These are phyloP conservation scores for Sordaria brevicollis DNA, from an alignment of 495 filamentous ascomycete species.

Conservation along the genomic window DNA sequence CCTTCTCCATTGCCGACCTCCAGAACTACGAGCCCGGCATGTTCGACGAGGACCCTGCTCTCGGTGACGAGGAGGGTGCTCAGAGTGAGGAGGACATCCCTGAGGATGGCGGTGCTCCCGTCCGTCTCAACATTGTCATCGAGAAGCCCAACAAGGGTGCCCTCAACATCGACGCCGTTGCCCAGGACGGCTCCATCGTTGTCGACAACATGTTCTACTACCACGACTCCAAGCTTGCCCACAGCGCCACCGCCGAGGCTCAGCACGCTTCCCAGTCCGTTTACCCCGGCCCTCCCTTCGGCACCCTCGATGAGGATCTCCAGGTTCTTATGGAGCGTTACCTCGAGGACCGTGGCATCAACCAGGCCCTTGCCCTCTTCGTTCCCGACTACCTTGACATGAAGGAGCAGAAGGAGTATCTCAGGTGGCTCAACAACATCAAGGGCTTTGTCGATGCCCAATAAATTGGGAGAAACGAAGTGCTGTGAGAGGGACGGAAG, in stretches of 20 bases:
- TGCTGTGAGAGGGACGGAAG: not conserved
- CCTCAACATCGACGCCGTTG: constrained; percentile 75
- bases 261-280: constrained; percentile 50
- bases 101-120: constrained; percentile 47
- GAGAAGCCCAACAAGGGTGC: constrained; percentile 75
- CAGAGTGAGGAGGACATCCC: constrained; percentile 29
- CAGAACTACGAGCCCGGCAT: constrained; percentile 51
- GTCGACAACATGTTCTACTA: constrained; percentile 91
- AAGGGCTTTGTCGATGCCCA: constrained; percentile 68
- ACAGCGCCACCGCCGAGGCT: constrained; percentile 34
- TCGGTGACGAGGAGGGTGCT: constrained; percentile 53
- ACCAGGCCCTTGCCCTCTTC: constrained; percentile 77
- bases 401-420: constrained; percentile 99
- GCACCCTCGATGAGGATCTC: constrained; percentile 90
- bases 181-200: constrained; percentile 76
- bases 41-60: constrained; percentile 45
- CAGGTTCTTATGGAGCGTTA: constrained; percentile 87
- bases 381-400: constrained; percentile 93
- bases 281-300: constrained; percentile 88
- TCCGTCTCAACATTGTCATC: constrained; percentile 74
- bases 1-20: constrained; percentile 89
- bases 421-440: constrained; percentile 78
- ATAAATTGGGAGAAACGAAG: constrained; percentile 2
- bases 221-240: constrained; percentile 58
- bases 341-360: constrained; percentile 88